Evolutionary conservation across 306 rosid species (phyloP).

Genomic region (Acacia crassicarpa): DNA sequence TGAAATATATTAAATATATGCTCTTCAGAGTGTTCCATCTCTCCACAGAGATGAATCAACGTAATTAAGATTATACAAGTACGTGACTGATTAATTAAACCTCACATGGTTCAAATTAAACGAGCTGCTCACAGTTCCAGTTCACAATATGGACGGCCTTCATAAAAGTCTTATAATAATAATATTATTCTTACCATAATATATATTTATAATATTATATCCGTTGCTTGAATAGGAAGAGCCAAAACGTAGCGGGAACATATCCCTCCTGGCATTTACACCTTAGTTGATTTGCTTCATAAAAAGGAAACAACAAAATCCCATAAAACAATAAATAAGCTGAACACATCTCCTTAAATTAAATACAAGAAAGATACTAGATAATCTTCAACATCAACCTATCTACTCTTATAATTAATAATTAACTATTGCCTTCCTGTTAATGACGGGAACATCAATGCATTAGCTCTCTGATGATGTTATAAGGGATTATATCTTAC

Average conservation of each 20-base stretch:
- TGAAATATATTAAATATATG: not conserved
- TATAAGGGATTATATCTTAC: constrained; percentile 15
- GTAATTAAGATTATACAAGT: not conserved
- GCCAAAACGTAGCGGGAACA: constrained; percentile 24
- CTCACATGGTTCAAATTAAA: constrained; percentile 28
- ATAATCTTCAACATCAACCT: constrained; percentile 40
- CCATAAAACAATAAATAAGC: constrained; percentile 35
- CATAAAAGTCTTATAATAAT: not conserved
- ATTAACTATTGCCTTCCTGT: constrained; percentile 24
- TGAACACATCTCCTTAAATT: constrained; percentile 39
- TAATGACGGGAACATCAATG: constrained; percentile 9
- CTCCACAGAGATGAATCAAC: not conserved
- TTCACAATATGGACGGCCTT: constrained; percentile 13
- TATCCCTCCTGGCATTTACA: constrained; percentile 38
- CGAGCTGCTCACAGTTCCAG: constrained; percentile 16
- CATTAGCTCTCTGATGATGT: constrained; percentile 10
- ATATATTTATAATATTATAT: not conserved
- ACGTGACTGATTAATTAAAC: constrained; percentile 5
- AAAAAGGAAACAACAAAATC: constrained; percentile 48
- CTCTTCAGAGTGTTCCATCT: not conserved
- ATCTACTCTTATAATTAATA: constrained; percentile 21
- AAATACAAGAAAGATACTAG: constrained; percentile 47
- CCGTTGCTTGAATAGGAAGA: constrained; percentile 18
- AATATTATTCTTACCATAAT: not conserved
- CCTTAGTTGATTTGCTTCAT: constrained; percentile 42